Conservation (phyloP, 306 rosid genomes). For the Ormosia semicastrata region DNA sequence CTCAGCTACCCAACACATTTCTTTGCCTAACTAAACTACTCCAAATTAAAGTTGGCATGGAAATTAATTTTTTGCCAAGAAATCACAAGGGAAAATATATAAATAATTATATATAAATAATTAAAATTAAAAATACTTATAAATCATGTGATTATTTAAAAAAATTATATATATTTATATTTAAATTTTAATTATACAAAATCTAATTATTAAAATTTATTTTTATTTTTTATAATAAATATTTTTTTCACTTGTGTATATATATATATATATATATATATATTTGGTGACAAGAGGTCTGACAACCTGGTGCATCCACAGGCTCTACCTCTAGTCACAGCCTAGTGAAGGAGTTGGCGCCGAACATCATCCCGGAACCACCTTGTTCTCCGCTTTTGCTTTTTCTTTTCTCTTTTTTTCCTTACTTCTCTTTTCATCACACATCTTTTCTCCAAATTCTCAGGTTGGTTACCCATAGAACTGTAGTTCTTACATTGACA, state of each 20-base stretch:
- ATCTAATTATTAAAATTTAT: no score
- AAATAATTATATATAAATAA: no score
- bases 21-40: neutral
- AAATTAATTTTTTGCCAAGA: neutral
- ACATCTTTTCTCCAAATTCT: neutral
- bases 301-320: conserved; percentile 17
- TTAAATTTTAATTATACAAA: no score
- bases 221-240: no score
- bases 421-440: neutral
- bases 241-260: no score
- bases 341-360: conserved; percentile 1
- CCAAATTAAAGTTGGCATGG: neutral
- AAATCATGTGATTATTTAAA: no score
- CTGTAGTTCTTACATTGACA: neutral
- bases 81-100: neutral
- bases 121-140: no score
- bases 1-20: neutral
- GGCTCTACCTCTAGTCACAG: conserved; percentile 20
- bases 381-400: neutral
- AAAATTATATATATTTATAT: no score
- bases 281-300: neutral
- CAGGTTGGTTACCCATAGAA: neutral
- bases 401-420: neutral
- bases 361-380: neutral
- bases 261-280: no score